Evolutionary conservation across 2,329 filamentous ascomycete genomes (phyloP).

Genomic region (Colletotrichum tamarilloi): DNA sequence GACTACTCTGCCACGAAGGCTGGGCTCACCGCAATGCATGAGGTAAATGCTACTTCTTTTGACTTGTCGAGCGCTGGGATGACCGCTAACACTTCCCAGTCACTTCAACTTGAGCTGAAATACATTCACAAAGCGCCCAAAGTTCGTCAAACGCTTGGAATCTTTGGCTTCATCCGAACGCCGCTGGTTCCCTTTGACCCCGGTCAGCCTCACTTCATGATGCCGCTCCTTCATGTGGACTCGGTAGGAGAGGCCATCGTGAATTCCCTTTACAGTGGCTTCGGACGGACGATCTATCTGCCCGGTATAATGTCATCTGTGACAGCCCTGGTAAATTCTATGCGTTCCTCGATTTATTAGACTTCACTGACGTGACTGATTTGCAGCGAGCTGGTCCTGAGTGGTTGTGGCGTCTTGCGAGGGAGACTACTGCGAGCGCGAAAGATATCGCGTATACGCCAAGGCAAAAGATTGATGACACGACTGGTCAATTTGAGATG

Average conservation of each 20-base stretch:
- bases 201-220: conserved; percentile 41
- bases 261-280: conserved; percentile 43
- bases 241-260: conserved; percentile 45
- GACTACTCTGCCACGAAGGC: conserved; percentile 70
- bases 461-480: conserved; percentile 22
- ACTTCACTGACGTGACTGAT: background rate
- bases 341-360: accelerated
- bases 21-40: conserved; percentile 44
- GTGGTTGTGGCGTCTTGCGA: conserved; percentile 35
- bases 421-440: conserved; percentile 15
- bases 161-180: conserved; percentile 47
- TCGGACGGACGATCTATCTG: conserved; percentile 44
- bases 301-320: conserved; percentile 43
- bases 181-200: conserved; percentile 44
- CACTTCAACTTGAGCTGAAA: conserved; percentile 45
- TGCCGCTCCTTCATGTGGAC: conserved; percentile 46
- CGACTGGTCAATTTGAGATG: conserved; percentile 11
- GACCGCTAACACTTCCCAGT: conserved; percentile 33
- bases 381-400: conserved; percentile 39
- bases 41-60: conserved; percentile 33
- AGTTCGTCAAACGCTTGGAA: conserved; percentile 43
- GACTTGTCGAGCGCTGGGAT: background rate
- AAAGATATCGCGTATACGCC: conserved; percentile 13
- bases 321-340: conserved; percentile 41
- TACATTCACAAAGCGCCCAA: conserved; percentile 42